Conservation (phyloP, 2,329 filamentous ascomycete genomes). For the Arachnopeziza araneosa region DNA sequence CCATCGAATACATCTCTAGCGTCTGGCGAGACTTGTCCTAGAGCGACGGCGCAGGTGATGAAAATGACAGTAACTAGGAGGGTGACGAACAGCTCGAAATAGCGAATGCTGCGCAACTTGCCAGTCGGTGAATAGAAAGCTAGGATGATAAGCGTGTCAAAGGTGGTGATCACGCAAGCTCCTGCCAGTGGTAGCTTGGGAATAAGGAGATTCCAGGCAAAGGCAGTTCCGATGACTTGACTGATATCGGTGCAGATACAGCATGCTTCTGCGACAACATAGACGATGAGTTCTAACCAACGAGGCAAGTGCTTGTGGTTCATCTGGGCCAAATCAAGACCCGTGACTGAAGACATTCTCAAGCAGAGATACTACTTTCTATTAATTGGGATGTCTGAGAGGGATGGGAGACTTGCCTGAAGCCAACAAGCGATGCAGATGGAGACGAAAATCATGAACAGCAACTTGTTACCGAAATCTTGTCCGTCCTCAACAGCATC, state of each 20-base stretch:
- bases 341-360: slow-evolving; percentile 1
- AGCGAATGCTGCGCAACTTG: slow-evolving; percentile 1
- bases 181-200: slow-evolving; percentile 4
- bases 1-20: slow-evolving; percentile 2
- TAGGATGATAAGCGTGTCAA: slow-evolving; percentile 3
- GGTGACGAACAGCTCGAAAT: slow-evolving; percentile 2
- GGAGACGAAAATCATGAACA: slow-evolving; percentile 1
- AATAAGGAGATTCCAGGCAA: slow-evolving; percentile 4
- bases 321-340: slow-evolving; percentile 5
- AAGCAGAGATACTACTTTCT: slow-evolving; percentile 2
- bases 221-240: slow-evolving; percentile 3
- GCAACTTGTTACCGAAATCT: slow-evolving; percentile 1
- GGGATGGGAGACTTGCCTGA: background rate
- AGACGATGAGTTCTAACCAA: slow-evolving; percentile 2
- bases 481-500: background rate
- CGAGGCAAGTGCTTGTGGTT: slow-evolving; percentile 2
- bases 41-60: background rate
- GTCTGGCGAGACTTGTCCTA: background rate
- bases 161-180: slow-evolving; percentile 2
- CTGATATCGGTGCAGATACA: slow-evolving; percentile 3
- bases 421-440: background rate
- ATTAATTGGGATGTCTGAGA: background rate
- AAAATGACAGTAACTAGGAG: slow-evolving; percentile 1
- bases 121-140: background rate
- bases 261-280: slow-evolving; percentile 1